Conservation (phyloP, 2,329 filamentous ascomycete genomes). For the Fusarium sp. region DNA sequence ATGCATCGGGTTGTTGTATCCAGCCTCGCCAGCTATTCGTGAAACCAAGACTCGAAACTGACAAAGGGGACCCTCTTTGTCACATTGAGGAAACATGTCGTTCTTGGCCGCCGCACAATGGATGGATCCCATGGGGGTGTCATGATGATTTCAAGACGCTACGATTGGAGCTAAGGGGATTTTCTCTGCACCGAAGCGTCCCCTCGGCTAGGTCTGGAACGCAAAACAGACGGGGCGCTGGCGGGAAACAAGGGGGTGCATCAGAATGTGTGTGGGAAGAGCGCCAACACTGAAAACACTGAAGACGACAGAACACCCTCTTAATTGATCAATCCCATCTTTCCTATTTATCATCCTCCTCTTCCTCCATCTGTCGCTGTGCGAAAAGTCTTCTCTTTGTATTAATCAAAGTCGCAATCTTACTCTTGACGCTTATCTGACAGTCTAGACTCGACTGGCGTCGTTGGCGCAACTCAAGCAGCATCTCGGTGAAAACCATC, state of each 20-base stretch:
- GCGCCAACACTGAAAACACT: not conserved
- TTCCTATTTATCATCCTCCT: not conserved
- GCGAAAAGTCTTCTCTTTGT: not conserved
- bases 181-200: not conserved
- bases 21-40: not conserved
- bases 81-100: not conserved
- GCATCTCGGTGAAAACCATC: not conserved
- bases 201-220: conserved; percentile 1
- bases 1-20: not conserved
- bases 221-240: not conserved
- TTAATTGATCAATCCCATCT: not conserved
- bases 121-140: not conserved
- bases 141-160: conserved; percentile 3
- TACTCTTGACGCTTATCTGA: not conserved
- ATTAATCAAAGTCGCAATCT: not conserved
- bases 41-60: not conserved
- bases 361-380: not conserved
- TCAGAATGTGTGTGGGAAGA: not conserved
- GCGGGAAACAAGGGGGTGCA: conserved; percentile 5
- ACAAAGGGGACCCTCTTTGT: not conserved
- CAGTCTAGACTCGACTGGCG: not conserved
- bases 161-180: conserved; percentile 1
- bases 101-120: not conserved
- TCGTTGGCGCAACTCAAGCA: not conserved
- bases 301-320: not conserved